Base-by-base conservation (phyloP, 192 early-diverging fungal genomes). In the Coemansia sp. region DNA sequence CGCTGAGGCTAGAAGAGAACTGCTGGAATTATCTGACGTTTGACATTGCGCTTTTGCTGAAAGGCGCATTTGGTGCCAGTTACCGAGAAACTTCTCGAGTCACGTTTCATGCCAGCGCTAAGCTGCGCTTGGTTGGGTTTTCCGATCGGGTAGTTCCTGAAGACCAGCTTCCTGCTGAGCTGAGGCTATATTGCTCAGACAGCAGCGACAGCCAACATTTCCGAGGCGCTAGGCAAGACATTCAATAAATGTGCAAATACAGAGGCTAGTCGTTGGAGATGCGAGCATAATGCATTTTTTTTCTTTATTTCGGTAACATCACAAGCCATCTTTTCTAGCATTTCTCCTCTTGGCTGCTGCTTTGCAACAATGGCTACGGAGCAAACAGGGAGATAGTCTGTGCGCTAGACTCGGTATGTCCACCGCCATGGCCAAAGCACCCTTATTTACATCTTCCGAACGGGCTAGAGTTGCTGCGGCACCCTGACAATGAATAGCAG, bases 21-120 rank as follows among this genome's bases (percentile, higher is more conserved):
- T 53, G 94, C 9, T 98, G 96, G 96, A 98, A 98, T 73, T 93
- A 98, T 73, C 88, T 98, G 64, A 90, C 91, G 59, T 87, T 98
- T 69, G 93, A 98, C 67, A 68, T 98, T 64, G 89, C 87, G 2
- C 93, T 94, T 65, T 93, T 93, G 74, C 92, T 93, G 5, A 83
- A 88, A 39, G 86, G 92, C n/a, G 89, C 90, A 0, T 98, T 96
- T 73, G 95, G 94, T 27, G 94, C 94, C 29, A 86, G 88, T 54
- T 94, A 95, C 71, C 88, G 86, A 35, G 95, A 98, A 76, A 96
- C 93, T 0, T 81, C 88, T 24, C 84, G 96, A 42, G 89, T 97
- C 40, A 93, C 92, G 42, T 86, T 98, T 39, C 94, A 98, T 76
- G 95, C 96, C 38, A 98, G 91, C 78, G 94, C 92, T 62, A 71